Evolutionary conservation across 257 asterid species (phyloP).

Genomic region (Solanum chiquidenum): DNA sequence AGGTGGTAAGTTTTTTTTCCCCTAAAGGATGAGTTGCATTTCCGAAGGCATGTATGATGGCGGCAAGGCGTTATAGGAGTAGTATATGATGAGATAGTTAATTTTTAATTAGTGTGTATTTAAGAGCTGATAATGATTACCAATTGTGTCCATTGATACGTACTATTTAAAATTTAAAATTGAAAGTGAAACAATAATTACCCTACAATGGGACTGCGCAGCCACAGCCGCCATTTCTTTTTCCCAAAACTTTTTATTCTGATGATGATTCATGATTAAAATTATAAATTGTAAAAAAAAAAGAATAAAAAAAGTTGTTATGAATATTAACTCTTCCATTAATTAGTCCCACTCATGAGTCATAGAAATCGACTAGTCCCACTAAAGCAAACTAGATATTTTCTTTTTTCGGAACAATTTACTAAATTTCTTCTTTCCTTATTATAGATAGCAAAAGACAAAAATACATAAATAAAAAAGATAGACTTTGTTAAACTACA

Average conservation of each 20-base stretch:
- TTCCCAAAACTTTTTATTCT: neutral
- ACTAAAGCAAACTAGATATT: neutral
- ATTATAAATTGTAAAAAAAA: too few relatives aligned
- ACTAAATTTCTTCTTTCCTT: neutral
- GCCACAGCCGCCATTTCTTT: constrained; percentile 56
- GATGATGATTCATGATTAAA: constrained; percentile 12
- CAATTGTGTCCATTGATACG: neutral
- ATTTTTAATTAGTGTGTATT: constrained; percentile 19
- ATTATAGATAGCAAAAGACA: neutral
- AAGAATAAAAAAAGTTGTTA: too few relatives aligned
- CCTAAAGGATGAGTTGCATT: neutral
- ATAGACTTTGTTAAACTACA: neutral
- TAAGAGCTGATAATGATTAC: constrained; percentile 32
- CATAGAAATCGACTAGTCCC: neutral
- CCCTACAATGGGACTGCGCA: neutral
- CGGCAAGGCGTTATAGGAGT: neutral
- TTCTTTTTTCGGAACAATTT: neutral
- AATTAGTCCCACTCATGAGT: neutral
- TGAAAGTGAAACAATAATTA: neutral
- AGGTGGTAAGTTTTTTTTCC: too few relatives aligned
- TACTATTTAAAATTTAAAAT: neutral
- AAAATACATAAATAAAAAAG: neutral
- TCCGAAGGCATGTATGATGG: neutral
- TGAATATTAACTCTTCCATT: neutral
- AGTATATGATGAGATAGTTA: neutral